These are phyloP conservation scores for Talaromyces adpressus DNA, from an alignment of 495 filamentous ascomycete genomes.

Conservation along the genomic window DNA sequence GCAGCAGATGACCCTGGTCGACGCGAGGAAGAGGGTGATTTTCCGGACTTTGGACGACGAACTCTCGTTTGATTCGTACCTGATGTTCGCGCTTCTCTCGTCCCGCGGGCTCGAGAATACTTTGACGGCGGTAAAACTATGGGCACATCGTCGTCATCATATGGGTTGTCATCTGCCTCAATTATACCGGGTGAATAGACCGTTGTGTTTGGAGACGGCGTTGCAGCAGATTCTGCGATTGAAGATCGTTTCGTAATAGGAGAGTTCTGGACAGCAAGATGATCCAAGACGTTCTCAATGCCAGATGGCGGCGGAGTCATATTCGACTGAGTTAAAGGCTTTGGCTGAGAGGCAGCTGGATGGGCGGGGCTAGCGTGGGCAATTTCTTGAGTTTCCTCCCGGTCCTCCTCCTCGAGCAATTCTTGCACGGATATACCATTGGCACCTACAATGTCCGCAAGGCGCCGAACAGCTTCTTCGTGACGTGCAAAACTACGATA, in stretches of 20 bases:
- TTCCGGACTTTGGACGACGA: slow-evolving; percentile 2
- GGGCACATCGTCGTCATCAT: background rate
- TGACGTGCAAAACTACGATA: slow-evolving; percentile 69
- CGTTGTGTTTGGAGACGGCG: background rate
- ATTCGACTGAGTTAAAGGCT: background rate
- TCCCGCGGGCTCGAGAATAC: slow-evolving; percentile 1
- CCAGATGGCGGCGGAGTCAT: slow-evolving; percentile 17
- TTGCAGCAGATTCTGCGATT: background rate
- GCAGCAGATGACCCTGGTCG: background rate
- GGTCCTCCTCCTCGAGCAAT: slow-evolving; percentile 47
- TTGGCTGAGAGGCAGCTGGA: slow-evolving; percentile 8
- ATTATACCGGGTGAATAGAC: background rate
- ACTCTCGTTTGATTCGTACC: background rate
- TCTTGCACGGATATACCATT: slow-evolving; percentile 52
- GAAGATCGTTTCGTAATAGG: background rate
- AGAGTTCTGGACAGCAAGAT: slow-evolving; percentile 16
- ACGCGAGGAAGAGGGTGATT: slow-evolving; percentile 1
- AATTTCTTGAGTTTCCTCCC: slow-evolving; percentile 37
- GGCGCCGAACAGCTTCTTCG: slow-evolving; percentile 65
- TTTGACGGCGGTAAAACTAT: slow-evolving; percentile 3
- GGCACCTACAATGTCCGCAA: slow-evolving; percentile 70
- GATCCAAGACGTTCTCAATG: slow-evolving; percentile 33
- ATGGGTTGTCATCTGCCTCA: slow-evolving; percentile 5
- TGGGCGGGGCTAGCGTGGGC: slow-evolving; percentile 19
- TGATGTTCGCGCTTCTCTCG: background rate